These are phyloP conservation scores for Phytopythium helicoides DNA, from an alignment of 352 stramenopile species.

Conservation along the genomic window DNA sequence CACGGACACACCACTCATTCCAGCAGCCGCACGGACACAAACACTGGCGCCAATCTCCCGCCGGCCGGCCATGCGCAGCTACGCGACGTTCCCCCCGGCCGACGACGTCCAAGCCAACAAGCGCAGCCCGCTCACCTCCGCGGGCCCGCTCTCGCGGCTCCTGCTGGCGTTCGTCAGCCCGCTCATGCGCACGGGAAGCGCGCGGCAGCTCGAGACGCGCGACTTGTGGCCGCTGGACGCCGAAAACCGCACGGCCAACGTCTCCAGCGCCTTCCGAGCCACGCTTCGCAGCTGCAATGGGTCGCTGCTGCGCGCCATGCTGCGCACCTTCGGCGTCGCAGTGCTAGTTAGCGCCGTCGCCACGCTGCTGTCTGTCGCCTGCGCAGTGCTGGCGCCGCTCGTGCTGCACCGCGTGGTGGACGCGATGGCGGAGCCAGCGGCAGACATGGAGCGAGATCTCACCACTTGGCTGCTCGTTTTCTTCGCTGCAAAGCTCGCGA, in stretches of 20 bases:
- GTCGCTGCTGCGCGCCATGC: conserved; percentile 25
- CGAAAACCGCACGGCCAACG: conserved; percentile 18
- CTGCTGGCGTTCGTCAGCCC: conserved; percentile 41
- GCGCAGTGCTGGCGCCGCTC: conserved; percentile 32
- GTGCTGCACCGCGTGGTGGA: conserved; percentile 51
- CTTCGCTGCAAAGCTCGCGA: conserved; percentile 31
- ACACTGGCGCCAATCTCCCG: no score
- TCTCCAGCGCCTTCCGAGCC: conserved; percentile 23
- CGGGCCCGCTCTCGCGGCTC: conserved; percentile 11
- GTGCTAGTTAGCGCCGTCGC: conserved; percentile 28
- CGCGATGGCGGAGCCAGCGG: conserved; percentile 14
- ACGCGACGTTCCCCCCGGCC: no score
- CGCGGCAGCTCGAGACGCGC: conserved; percentile 31
- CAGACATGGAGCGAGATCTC: conserved; percentile 24
- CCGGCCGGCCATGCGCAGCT: no score
- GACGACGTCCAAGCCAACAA: no score
- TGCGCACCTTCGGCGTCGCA: conserved; percentile 28
- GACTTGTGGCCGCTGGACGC: conserved; percentile 43
- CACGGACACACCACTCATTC: no score
- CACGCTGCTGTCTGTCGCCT: conserved; percentile 24
- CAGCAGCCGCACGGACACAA: no score
- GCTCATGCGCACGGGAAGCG: conserved; percentile 39
- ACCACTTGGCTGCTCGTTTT: conserved; percentile 33
- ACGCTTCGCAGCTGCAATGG: conserved; percentile 15
- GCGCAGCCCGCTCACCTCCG: no score